Evolutionary conservation across 225 moss, liverwort and hornwort species (phyloP), one percentile per base, ranked within the genome.

Genomic region (Bryum argenteum): DNA sequence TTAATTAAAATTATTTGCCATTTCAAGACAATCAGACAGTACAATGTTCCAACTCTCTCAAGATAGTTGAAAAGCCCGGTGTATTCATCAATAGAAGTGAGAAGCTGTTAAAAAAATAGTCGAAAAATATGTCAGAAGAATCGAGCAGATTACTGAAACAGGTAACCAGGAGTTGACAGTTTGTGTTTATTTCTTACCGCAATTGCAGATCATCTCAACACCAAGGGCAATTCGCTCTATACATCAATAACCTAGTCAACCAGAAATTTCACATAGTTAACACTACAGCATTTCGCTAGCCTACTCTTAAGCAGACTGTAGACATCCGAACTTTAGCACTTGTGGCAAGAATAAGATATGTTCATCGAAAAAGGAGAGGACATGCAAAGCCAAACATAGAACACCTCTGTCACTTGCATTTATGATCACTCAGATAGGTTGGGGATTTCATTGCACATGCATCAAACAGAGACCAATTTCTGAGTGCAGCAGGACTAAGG

Each of bases 121-220:
- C 5, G 3, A 5, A 2, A 33, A 4, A 43, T 26, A 55, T 47
- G 21, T 38, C 48, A 66, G 33, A 33, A 33, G n/a, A 33, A 33
- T 33, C 5, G 7, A 58, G 45, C 8, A 22, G 22, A 58, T 66
- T 60, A 39, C n/a, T 57, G 57, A 56, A 47, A 65, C 33, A 45
- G 41, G 4, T 22, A 28, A 19, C 23, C 18, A 54, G n/a, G 26
- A 26, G 26, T 57, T 52, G 24, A 18, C 12, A 41, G 1, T 40
- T 62, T 24, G 13, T 53, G n/a, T 12, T 54, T 5, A n/a, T 23
- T 15, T 50, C n/a, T 11, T 4, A 40, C 16, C 4, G 22, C 58
- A 58, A 38, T 60, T 44, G 33, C 56, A 63, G 40, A 16, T 63
- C 62, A 56, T 61, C 55, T 66, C 42, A 66, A 15, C 63, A 68